A percentile compares a stretch with the other conserved stretches of the same genome.
phyloP scores from a whole-genome alignment of 768 basidiomycete species.

The Sarcodon sp. region DNA sequence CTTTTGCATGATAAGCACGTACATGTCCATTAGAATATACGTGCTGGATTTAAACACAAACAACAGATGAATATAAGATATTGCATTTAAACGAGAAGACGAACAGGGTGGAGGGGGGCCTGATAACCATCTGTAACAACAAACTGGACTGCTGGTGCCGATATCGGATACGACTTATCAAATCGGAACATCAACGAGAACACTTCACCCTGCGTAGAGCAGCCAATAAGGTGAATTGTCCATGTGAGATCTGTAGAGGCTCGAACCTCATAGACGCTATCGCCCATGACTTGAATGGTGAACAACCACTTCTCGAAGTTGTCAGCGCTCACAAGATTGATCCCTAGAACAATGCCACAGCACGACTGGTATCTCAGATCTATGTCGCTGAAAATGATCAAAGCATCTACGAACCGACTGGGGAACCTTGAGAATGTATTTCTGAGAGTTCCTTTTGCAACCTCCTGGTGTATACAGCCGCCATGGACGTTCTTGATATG shows the following conservation, averaged over 20 bases:
- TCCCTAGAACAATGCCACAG: conserved; percentile 31
- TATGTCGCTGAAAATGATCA: background rate
- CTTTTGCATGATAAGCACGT: conserved; percentile 3
- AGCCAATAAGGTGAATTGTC: background rate
- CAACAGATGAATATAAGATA: background rate
- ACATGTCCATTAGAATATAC: conserved; percentile 86
- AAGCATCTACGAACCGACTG: conserved; percentile 33
- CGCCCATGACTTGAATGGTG: conserved; percentile 74
- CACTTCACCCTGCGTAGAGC: conserved; percentile 46
- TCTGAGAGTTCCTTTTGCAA: conserved; percentile 63
- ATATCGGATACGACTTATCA: conserved; percentile 73
- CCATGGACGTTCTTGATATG: background rate
- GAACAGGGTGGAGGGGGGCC: conserved; percentile 71
- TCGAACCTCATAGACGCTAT: conserved; percentile 61
- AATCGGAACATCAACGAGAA: conserved; percentile 78
- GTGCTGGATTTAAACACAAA: conserved; percentile 32
- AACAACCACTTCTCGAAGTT: conserved; percentile 72
- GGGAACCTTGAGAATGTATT: conserved; percentile 52
- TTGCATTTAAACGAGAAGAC: conserved; percentile 12
- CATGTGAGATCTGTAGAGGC: background rate
- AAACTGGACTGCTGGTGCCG: conserved; percentile 80
- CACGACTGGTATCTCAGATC: background rate
- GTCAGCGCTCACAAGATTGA: conserved; percentile 60
- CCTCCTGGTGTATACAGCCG: conserved; percentile 21
- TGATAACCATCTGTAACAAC: conserved; percentile 49